These are phyloP conservation scores for Macaranga tanarius DNA, from an alignment of 441 rosid genomes.

Conservation along the genomic window DNA sequence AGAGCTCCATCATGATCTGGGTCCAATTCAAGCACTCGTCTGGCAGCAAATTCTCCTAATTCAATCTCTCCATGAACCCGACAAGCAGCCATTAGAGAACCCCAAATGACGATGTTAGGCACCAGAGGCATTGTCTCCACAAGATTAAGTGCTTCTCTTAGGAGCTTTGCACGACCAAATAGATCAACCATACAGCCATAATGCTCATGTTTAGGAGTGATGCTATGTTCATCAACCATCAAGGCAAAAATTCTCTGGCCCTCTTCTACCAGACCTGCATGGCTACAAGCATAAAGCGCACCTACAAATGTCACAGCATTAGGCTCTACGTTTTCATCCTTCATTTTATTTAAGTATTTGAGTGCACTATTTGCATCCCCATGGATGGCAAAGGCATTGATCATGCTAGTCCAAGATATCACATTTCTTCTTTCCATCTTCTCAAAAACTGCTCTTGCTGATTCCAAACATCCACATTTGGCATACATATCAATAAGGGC, in stretches of 20 bases:
- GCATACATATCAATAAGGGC: constrained; percentile 69
- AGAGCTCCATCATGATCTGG: constrained; percentile 68
- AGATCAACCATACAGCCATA: constrained; percentile 68
- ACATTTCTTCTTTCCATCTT: constrained; percentile 43
- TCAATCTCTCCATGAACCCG: constrained; percentile 49
- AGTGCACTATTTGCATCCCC: constrained; percentile 60
- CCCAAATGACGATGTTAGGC: constrained; percentile 65
- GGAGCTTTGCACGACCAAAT: constrained; percentile 56
- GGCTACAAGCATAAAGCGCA: constrained; percentile 64
- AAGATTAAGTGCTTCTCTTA: constrained; percentile 48
- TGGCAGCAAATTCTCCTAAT: constrained; percentile 58
- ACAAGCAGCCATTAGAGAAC: constrained; percentile 66
- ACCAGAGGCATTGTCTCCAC: constrained; percentile 51
- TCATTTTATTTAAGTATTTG: constrained; percentile 51
- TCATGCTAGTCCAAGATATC: constrained; percentile 66
- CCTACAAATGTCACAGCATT: constrained; percentile 65
- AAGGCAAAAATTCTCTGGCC: constrained; percentile 39
- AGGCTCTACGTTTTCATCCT: constrained; percentile 39
- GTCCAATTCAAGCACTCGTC: constrained; percentile 48
- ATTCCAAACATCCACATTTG: constrained; percentile 53
- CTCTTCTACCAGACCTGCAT: constrained; percentile 51
- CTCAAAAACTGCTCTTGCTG: constrained; percentile 50
- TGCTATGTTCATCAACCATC: constrained; percentile 42
- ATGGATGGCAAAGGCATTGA: constrained; percentile 55
- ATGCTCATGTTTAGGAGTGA: constrained; percentile 54